A percentile compares a stretch with the other conserved stretches of the same genome.
Evolutionary conservation across 257 asterid species (phyloP).

Genomic region (Solanum bulbocastanum): DNA sequence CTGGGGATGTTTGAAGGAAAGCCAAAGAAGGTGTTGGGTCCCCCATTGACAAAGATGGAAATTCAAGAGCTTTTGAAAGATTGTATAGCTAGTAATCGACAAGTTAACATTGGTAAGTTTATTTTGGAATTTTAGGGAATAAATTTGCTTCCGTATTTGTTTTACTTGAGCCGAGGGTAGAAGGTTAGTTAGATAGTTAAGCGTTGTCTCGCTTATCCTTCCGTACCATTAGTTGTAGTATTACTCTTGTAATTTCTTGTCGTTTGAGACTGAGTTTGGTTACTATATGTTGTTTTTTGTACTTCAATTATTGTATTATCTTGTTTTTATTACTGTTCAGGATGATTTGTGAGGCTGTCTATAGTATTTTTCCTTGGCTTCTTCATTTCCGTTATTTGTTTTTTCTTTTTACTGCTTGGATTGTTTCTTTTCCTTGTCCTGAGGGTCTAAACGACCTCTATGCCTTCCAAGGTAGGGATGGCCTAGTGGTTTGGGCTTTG

Average conservation of each 20-base stretch:
- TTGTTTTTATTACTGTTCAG: background rate
- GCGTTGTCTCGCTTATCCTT: background rate
- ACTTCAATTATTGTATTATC: background rate
- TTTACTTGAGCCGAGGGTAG: background rate
- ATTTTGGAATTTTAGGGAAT: background rate
- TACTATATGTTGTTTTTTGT: background rate
- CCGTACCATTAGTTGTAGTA: background rate
- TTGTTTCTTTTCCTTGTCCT: background rate
- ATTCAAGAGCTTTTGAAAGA: conserved; percentile 53
- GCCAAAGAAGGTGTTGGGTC: conserved; percentile 66
- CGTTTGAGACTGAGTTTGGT: background rate
- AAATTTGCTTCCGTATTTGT: background rate
- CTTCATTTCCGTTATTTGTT: background rate
- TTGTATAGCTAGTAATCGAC: conserved; percentile 51
- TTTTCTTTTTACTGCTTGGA: background rate
- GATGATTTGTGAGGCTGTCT: background rate
- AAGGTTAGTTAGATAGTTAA: background rate
- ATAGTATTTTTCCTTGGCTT: background rate
- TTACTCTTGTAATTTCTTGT: background rate
- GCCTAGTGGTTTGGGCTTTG: no score
- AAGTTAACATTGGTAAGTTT: conserved; percentile 77
- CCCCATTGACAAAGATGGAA: conserved; percentile 51
- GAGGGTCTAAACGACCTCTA: background rate
- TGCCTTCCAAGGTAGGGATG: background rate
- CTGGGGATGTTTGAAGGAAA: conserved; percentile 29